These are phyloP conservation scores for Dactylellina cionopaga DNA, from an alignment of 2,329 filamentous ascomycete species.

Conservation along the genomic window DNA sequence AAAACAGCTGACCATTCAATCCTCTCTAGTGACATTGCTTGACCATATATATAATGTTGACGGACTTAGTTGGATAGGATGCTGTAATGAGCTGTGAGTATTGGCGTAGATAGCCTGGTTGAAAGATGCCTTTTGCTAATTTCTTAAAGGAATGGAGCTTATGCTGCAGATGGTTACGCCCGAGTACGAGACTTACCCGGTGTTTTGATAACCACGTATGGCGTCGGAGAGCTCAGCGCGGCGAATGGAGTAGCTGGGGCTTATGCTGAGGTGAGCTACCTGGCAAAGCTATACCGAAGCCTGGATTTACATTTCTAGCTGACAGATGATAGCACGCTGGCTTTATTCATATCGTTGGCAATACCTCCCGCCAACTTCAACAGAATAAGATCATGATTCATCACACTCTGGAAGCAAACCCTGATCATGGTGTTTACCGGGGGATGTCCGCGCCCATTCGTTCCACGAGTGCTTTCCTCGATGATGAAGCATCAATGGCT, in stretches of 20 bases:
- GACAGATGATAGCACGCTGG: conserved; percentile 63
- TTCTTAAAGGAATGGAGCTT: conserved; percentile 58
- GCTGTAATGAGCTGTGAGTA: conserved; percentile 59
- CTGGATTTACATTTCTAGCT: too few relatives aligned
- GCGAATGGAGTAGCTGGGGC: conserved; percentile 70
- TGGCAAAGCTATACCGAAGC: too few relatives aligned
- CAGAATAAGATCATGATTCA: conserved; percentile 64
- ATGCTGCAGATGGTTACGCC: conserved; percentile 67
- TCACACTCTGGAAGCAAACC: conserved; percentile 66
- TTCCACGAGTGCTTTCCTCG: conserved; percentile 60
- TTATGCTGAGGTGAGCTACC: conserved; percentile 66
- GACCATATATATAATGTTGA: conserved; percentile 59
- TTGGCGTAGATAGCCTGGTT: not conserved
- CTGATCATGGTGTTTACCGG: conserved; percentile 56
- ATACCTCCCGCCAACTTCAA: conserved; percentile 64
- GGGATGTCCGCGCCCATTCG: conserved; percentile 58
- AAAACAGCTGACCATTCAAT: too few relatives aligned
- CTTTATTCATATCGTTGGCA: conserved; percentile 70
- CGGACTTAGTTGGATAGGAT: conserved; percentile 60
- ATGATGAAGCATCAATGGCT: conserved; percentile 63
- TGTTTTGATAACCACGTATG: conserved; percentile 66
- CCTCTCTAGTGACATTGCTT: conserved; percentile 54
- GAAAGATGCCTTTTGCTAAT: not conserved
- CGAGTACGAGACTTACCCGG: conserved; percentile 64
- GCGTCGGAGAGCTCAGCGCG: conserved; percentile 68